Conservation (phyloP, 2,329 filamentous ascomycete genomes). For the Nigrospora osmanthi region DNA sequence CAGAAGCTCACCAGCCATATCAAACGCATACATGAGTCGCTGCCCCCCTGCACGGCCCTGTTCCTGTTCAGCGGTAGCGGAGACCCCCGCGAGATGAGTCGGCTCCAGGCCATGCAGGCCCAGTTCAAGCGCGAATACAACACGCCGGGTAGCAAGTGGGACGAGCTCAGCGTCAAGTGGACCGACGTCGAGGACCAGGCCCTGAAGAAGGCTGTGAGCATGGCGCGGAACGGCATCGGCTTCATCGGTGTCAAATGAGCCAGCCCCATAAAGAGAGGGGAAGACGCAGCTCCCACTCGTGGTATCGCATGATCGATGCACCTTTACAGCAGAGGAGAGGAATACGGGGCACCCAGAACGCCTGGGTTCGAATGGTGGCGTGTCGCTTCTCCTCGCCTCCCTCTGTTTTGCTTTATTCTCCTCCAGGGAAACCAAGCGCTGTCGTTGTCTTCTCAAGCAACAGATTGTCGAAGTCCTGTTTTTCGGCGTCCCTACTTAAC, state of each 20-base stretch:
- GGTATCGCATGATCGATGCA: too few relatives aligned
- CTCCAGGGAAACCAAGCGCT: too few relatives aligned
- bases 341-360: too few relatives aligned
- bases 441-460: too few relatives aligned
- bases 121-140: conserved; percentile 59
- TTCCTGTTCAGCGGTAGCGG: conserved; percentile 60
- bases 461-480: too few relatives aligned
- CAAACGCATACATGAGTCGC: conserved; percentile 43
- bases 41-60: conserved; percentile 59
- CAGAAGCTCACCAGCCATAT: conserved; percentile 39
- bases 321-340: too few relatives aligned
- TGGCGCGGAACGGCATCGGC: conserved; percentile 54
- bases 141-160: conserved; percentile 56
- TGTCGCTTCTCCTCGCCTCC: too few relatives aligned
- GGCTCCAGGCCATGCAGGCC: conserved; percentile 50
- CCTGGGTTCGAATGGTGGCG: too few relatives aligned
- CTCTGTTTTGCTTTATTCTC: too few relatives aligned
- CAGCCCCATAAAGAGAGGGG: too few relatives aligned
- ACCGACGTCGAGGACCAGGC: conserved; percentile 59
- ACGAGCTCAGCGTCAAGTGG: conserved; percentile 59
- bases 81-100: conserved; percentile 59
- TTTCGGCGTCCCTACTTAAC: too few relatives aligned
- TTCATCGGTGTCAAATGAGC: conserved; percentile 57
- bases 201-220: conserved; percentile 46
- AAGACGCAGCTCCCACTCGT: too few relatives aligned